A percentile compares a stretch with the other conserved stretches of the same genome.
These are phyloP conservation scores for Erodium maritimum DNA, from an alignment of 345 rosid genomes.

Conservation along the genomic window DNA sequence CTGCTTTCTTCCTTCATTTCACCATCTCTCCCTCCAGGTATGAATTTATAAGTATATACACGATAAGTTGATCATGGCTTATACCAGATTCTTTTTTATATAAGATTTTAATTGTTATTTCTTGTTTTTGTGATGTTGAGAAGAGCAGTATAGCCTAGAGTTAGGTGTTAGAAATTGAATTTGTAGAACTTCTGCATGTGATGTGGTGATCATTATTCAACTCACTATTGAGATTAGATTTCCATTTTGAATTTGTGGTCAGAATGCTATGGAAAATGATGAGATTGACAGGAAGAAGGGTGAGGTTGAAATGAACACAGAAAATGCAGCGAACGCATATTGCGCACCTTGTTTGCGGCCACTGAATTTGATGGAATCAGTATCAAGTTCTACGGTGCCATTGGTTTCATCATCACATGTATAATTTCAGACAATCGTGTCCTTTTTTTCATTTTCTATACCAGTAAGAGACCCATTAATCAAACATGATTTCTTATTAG, in stretches of 20 bases:
- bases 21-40: conserved; percentile 7
- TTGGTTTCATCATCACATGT: conserved; percentile 23
- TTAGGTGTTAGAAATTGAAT: neutral
- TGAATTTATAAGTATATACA: too few species aligned
- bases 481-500: neutral
- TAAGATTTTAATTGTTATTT: conserved; percentile 51
- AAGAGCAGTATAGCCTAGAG: too few species aligned
- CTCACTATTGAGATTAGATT: too few species aligned
- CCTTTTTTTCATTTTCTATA: neutral
- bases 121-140: too few species aligned
- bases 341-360: conserved; percentile 40
- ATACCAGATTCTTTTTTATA: too few species aligned
- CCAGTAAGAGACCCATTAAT: neutral
- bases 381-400: conserved; percentile 35
- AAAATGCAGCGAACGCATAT: conserved; percentile 43
- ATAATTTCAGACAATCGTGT: neutral
- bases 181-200: neutral
- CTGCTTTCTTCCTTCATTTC: too few species aligned
- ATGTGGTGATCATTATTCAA: neutral
- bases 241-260: conserved; percentile 10
- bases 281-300: conserved; percentile 47
- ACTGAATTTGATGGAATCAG: conserved; percentile 16
- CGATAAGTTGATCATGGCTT: too few species aligned
- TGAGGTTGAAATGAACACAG: conserved; percentile 30
- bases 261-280: conserved; percentile 67